Evolutionary conservation across 495 filamentous ascomycete species (phyloP).

Genomic region (Pseudoneurospora amorphoporcata): DNA sequence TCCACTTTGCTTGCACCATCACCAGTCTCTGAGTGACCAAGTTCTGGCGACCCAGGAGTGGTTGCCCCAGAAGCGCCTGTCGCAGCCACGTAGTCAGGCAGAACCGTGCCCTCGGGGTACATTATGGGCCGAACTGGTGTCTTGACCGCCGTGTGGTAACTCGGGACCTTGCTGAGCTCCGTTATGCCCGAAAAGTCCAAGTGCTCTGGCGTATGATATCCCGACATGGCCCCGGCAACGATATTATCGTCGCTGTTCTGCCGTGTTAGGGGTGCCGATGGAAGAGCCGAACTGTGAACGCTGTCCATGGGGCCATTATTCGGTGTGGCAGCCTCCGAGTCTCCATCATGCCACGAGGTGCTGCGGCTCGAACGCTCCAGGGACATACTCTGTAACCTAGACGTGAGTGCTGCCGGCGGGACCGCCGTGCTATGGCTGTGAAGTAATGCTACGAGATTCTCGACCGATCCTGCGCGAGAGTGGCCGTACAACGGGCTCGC

Average conservation of each 20-base stretch:
- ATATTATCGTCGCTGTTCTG: constrained; percentile 52
- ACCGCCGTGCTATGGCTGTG: constrained; percentile 35
- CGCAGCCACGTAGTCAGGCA: constrained; percentile 35
- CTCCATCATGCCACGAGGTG: constrained; percentile 18
- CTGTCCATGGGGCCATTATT: constrained; percentile 16
- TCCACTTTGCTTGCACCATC: background rate
- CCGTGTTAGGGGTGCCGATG: constrained; percentile 39
- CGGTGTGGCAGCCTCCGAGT: constrained; percentile 23
- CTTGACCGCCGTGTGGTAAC: constrained; percentile 66
- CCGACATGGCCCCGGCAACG: constrained; percentile 3
- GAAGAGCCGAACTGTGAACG: constrained; percentile 18
- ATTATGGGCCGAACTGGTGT: constrained; percentile 37
- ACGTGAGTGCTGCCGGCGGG: constrained; percentile 51
- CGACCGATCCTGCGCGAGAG: constrained; percentile 65
- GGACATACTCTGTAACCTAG: constrained; percentile 50
- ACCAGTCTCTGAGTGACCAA: background rate
- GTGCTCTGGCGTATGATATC: constrained; percentile 39
- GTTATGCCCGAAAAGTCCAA: constrained; percentile 53
- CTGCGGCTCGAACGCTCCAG: constrained; percentile 27
- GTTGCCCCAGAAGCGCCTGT: constrained; percentile 23
- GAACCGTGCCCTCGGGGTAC: constrained; percentile 11
- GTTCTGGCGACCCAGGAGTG: background rate
- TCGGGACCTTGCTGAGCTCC: constrained; percentile 63
- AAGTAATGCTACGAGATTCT: constrained; percentile 53
- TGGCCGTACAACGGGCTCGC: constrained; percentile 67